phyloP scores from a whole-genome alignment of 495 filamentous ascomycete genomes.

The Penicillium alfredii region DNA sequence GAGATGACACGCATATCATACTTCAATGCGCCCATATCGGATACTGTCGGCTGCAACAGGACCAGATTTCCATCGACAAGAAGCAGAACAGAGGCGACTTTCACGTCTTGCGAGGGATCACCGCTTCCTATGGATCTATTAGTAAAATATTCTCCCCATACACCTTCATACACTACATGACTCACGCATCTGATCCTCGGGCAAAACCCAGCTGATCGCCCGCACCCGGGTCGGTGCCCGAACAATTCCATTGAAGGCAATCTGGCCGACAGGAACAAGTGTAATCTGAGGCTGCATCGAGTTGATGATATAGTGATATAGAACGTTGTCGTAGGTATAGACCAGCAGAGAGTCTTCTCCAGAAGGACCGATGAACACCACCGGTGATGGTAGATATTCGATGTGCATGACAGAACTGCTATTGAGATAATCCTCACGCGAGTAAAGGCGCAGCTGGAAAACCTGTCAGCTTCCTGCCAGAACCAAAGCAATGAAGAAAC shows the following conservation, averaged over 20 bases:
- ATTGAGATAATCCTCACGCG: constrained; percentile 76
- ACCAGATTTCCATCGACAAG: constrained; percentile 95
- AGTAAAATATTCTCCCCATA: constrained; percentile 12
- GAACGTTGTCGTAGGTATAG: constrained; percentile 92
- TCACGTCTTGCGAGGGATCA: constrained; percentile 93
- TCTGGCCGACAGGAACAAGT: constrained; percentile 88
- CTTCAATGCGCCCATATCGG: constrained; percentile 71
- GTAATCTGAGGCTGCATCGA: constrained; percentile 63
- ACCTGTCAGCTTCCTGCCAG: constrained; percentile 5
- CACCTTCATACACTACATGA: neutral
- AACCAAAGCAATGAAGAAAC: neutral
- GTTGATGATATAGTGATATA: constrained; percentile 88
- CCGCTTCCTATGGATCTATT: constrained; percentile 56
- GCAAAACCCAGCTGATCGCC: constrained; percentile 91
- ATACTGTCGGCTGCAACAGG: constrained; percentile 76
- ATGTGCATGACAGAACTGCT: constrained; percentile 63
- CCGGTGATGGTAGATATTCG: constrained; percentile 73
- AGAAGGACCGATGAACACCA: constrained; percentile 78
- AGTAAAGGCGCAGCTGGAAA: constrained; percentile 74
- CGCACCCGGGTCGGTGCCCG: constrained; percentile 86
- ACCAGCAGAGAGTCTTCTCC: constrained; percentile 93
- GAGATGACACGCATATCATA: constrained; percentile 98
- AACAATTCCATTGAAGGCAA: constrained; percentile 94
- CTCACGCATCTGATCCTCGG: constrained; percentile 79
- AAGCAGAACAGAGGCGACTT: constrained; percentile 88